phyloP scores from a whole-genome alignment of 2,329 filamentous ascomycete species.

The Alternaria burnsii region DNA sequence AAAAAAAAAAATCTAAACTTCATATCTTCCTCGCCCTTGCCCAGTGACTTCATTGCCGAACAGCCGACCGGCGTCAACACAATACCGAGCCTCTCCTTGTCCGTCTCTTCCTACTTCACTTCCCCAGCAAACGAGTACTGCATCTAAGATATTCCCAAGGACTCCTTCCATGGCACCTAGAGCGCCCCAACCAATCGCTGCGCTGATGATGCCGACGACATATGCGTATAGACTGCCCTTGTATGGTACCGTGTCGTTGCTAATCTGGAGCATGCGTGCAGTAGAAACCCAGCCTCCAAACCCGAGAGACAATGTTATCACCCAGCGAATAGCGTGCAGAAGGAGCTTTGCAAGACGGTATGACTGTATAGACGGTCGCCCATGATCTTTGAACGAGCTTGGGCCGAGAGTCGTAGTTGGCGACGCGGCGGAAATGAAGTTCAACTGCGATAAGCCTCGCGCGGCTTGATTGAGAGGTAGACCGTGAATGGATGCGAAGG shows the following conservation, averaged over 20 bases:
- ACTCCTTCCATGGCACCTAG: slow-evolving; percentile 91
- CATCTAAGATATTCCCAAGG: slow-evolving; percentile 85
- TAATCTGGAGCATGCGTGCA: slow-evolving; percentile 76
- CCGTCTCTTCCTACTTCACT: slow-evolving; percentile 70
- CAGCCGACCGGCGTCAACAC: slow-evolving; percentile 86
- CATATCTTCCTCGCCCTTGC: slow-evolving; percentile 34
- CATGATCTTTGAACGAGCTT: slow-evolving; percentile 50
- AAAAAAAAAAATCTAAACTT: slow-evolving; percentile 27
- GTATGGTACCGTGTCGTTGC: slow-evolving; percentile 55
- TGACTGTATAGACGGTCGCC: slow-evolving; percentile 70
- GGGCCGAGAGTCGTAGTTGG: slow-evolving; percentile 72
- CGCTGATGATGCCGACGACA: slow-evolving; percentile 88
- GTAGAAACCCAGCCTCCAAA: slow-evolving; percentile 98
- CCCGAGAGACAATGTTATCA: slow-evolving; percentile 88
- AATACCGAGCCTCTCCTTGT: slow-evolving; percentile 78
- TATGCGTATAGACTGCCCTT: slow-evolving; percentile 93
- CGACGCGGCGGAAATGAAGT: slow-evolving; percentile 76
- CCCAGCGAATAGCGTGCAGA: slow-evolving; percentile 86
- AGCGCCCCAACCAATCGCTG: slow-evolving; percentile 93
- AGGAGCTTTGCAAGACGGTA: slow-evolving; percentile 92
- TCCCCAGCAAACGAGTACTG: slow-evolving; percentile 90
- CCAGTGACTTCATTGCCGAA: slow-evolving; percentile 68
- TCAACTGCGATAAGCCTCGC: slow-evolving; percentile 80
- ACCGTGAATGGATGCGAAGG: slow-evolving; percentile 93
- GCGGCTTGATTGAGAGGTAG: slow-evolving; percentile 81